Evolutionary conservation across 2,329 filamentous ascomycete species (phyloP), one percentile per base, ranked within the genome.

Genomic region (Neurospora sp.): DNA sequence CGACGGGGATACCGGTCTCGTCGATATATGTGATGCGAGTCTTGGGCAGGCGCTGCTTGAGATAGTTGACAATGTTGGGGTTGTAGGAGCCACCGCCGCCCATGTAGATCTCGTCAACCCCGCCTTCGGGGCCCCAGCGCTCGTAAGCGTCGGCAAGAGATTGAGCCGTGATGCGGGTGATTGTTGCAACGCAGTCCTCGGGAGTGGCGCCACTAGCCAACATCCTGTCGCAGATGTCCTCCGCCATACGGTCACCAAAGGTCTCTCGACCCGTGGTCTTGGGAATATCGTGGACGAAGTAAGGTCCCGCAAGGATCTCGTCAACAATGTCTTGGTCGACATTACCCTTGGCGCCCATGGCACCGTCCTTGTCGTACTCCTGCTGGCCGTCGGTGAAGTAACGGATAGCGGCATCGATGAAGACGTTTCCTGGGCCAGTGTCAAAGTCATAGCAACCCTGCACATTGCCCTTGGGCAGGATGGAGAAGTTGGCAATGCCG

Each of bases 131-230:
- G 38, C 66, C 23, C 66, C 66, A 67, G 9, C 28, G 66, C 19
- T 67, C 66, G 36, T 67, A 67, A 36, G 66, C 66, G 39, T 67
- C 66, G 66, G 66, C 66, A 42, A 67, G 66, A 67, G 66, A 67
- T 23, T 67, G 66, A 9, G 66, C 66, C 0, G 66, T 67, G 66
- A 67, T 67, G 36, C 66, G 66, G 36, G 66, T 67, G n/a, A 67
- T 67, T 17, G 66, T 67, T 67, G 66, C 66, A 11, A 67, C 66
- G 66, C 66, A 67, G 38, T 67, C 66, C 66, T 67, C 66, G 36
- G 36, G 66, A 23, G 66, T 67, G 33, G 66, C 66, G 19, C 66
- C 66, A 42, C 17, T 13, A 17, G 66, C 66, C 66, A 67, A 39
- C 66, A 67, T 67, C 36, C 39, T 67, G 39, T 67, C 66, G 66